phyloP scores from a whole-genome alignment of 2,329 filamentous ascomycete genomes.

The Celoporthe dispersa region DNA sequence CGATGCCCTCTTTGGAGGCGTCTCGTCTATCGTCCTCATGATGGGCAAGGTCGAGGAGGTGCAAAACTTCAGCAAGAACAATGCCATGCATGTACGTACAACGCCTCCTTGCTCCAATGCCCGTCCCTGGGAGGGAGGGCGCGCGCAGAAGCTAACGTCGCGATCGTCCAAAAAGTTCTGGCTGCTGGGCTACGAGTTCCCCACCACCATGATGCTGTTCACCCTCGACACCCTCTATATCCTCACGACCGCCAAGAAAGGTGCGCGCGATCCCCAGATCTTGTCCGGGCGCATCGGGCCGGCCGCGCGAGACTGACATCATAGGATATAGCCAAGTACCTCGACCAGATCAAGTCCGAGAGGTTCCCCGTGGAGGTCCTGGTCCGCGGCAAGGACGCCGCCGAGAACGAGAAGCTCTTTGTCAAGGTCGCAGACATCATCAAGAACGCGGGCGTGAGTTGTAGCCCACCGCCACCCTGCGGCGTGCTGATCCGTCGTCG shows the following conservation, averaged over 20 bases:
- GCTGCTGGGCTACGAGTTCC: conserved; percentile 98
- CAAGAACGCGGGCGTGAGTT: conserved; percentile 80
- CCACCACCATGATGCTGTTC: conserved; percentile 91
- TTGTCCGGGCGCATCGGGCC: not conserved
- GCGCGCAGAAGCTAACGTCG: conserved; percentile 17
- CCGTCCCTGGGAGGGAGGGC: not conserved
- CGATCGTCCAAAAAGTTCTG: conserved; percentile 70
- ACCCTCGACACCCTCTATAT: conserved; percentile 88
- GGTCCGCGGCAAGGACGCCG: conserved; percentile 87
- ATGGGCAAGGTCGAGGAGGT: conserved; percentile 95
- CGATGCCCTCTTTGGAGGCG: conserved; percentile 84
- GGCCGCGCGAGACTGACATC: conserved; percentile 38
- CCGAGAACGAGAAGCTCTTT: conserved; percentile 90
- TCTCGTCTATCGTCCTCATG: conserved; percentile 82
- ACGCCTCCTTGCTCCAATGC: not conserved
- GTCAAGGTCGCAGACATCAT: conserved; percentile 82
- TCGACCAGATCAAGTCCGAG: conserved; percentile 89
- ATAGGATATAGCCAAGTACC: conserved; percentile 73
- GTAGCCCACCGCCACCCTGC: conserved; percentile 9
- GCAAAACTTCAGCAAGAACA: conserved; percentile 90
- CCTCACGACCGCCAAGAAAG: conserved; percentile 96
- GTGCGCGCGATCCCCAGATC: conserved; percentile 47
- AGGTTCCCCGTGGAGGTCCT: conserved; percentile 92
- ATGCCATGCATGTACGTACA: conserved; percentile 81
- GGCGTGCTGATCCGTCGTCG: not conserved